These are phyloP conservation scores for Malus sieversii DNA, from an alignment of 306 rosid species.

Conservation along the genomic window DNA sequence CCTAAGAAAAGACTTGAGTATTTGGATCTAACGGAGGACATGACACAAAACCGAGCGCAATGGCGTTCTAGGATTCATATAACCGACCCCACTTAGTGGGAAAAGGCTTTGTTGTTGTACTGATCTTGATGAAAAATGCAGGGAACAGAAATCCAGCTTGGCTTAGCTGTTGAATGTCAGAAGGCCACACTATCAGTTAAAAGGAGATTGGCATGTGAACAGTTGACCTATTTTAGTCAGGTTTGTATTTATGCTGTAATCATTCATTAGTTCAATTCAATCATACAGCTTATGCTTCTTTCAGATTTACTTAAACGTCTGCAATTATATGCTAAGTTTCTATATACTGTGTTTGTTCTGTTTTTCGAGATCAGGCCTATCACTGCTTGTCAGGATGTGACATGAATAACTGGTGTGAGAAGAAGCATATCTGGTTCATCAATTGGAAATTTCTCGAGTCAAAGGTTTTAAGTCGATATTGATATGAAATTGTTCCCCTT, in stretches of 20 bases:
- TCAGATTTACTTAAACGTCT: background rate
- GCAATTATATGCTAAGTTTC: background rate
- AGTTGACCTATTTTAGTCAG: slow-evolving; percentile 75
- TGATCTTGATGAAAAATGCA: slow-evolving; percentile 22
- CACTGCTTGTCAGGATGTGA: slow-evolving; percentile 60
- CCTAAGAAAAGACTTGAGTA: no score
- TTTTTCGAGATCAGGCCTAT: slow-evolving; percentile 53
- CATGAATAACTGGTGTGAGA: slow-evolving; percentile 42
- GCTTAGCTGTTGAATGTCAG: slow-evolving; percentile 85
- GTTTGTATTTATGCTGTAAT: slow-evolving; percentile 21
- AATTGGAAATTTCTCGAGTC: slow-evolving; percentile 92
- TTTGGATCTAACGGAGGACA: no score
- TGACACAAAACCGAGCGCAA: no score
- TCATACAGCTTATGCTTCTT: background rate
- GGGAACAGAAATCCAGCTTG: slow-evolving; percentile 97
- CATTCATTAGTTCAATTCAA: background rate
- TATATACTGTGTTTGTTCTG: background rate
- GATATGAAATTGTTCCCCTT: background rate
- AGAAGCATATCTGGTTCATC: slow-evolving; percentile 71
- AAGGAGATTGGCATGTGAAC: slow-evolving; percentile 97
- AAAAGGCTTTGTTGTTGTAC: background rate
- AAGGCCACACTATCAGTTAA: slow-evolving; percentile 76
- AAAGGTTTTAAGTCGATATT: slow-evolving; percentile 44
- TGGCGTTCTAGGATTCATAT: no score
- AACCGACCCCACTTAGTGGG: no score